These are phyloP conservation scores for Cryphonectria radicalis DNA, from an alignment of 2,329 filamentous ascomycete species.

Conservation along the genomic window DNA sequence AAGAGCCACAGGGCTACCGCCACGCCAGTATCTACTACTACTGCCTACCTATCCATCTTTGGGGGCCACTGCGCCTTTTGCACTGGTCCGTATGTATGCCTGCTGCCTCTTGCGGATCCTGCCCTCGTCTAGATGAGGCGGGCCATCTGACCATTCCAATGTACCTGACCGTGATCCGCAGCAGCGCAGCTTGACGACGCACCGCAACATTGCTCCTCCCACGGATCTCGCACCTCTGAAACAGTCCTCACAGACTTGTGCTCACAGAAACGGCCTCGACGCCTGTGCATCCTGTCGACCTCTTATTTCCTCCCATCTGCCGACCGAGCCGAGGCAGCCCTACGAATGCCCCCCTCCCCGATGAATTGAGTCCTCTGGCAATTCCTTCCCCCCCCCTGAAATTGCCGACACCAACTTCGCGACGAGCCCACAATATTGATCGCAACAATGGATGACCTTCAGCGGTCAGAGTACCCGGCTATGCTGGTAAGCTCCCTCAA, in stretches of 20 bases:
- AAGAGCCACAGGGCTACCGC: not conserved
- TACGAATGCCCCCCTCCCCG: conserved; percentile 12
- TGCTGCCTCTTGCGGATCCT: conserved; percentile 8
- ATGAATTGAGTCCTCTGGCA: conserved; percentile 21
- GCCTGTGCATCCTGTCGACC: not conserved
- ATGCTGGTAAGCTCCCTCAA: conserved; percentile 72
- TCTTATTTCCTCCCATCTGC: not conserved
- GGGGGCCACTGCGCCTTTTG: not conserved
- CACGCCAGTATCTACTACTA: not conserved
- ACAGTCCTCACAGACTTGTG: not conserved
- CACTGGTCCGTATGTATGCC: not conserved
- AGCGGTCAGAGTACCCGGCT: conserved; percentile 88
- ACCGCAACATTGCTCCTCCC: not conserved
- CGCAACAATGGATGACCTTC: conserved; percentile 71
- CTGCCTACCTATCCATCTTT: not conserved
- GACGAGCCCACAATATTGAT: conserved; percentile 30
- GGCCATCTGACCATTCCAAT: conserved; percentile 3
- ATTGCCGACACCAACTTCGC: conserved; percentile 29
- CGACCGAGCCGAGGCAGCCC: conserved; percentile 14
- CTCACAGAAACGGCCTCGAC: not conserved
- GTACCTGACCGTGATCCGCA: not conserved
- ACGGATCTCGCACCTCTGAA: not conserved
- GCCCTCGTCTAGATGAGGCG: conserved; percentile 11
- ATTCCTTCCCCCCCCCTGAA: conserved; percentile 12
- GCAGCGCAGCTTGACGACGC: not conserved